A percentile compares a stretch with the other conserved stretches of the same genome.
Evolutionary conservation across 768 basidiomycete genomes (phyloP).

Genomic region (Dentipellis fragilis): DNA sequence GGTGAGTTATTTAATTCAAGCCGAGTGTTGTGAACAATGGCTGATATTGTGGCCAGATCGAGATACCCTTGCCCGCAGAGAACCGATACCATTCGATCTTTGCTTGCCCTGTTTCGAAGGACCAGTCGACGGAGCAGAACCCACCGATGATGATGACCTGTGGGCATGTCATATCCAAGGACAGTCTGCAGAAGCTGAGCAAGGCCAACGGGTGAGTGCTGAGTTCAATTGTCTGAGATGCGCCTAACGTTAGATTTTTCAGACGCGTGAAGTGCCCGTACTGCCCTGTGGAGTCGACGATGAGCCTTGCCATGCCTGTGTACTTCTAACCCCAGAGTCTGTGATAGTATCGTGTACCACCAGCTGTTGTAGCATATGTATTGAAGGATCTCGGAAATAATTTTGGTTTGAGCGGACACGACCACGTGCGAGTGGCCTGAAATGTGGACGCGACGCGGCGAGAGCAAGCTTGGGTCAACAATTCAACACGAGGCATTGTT

Average conservation of each 20-base stretch:
- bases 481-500: background rate
- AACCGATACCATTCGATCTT: constrained; percentile 96
- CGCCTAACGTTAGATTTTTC: background rate
- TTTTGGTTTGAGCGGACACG: background rate
- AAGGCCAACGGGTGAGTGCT: constrained; percentile 72
- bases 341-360: background rate
- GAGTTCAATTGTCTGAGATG: constrained; percentile 6
- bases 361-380: background rate
- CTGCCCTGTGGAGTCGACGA: constrained; percentile 74
- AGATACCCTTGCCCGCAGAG: constrained; percentile 78
- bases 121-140: constrained; percentile 86
- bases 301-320: constrained; percentile 47
- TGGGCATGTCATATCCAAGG: constrained; percentile 91
- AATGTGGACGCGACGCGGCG: background rate
- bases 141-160: constrained; percentile 98
- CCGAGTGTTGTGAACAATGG: constrained; percentile 3
- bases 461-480: background rate
- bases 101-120: constrained; percentile 95
- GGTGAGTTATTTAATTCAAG: constrained; percentile 32
- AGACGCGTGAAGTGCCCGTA: constrained; percentile 96
- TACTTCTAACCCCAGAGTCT: constrained; percentile 37
- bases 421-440: constrained; percentile 16
- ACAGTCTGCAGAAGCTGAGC: constrained; percentile 81
- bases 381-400: background rate
- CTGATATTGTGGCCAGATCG: constrained; percentile 50